A percentile compares a stretch with the other conserved stretches of the same genome.
phyloP scores from a whole-genome alignment of 352 stramenopile genomes.

The Discostella stelligera region DNA sequence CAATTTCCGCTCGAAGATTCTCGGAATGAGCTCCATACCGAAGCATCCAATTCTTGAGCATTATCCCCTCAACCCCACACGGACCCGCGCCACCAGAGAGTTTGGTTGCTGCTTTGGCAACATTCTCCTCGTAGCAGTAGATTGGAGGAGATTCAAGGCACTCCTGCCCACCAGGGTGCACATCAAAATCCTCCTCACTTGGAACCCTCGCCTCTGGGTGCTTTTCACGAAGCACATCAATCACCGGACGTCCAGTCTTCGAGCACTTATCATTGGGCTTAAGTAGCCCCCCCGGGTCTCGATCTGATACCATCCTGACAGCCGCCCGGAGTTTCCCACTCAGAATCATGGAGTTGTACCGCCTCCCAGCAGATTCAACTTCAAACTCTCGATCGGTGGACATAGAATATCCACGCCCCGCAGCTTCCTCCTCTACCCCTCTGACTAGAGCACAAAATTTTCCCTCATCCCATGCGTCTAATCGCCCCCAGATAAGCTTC shows the following conservation, averaged over 20 bases:
- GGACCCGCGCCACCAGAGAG: conserved; percentile 24
- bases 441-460: conserved; percentile 10
- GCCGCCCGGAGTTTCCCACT: conserved; percentile 19
- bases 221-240: conserved; percentile 30
- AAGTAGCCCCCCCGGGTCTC: conserved; percentile 5
- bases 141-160: conserved; percentile 3
- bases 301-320: conserved; percentile 11
- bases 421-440: background rate
- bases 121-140: conserved; percentile 19
- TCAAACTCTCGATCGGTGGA: background rate
- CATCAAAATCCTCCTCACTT: conserved; percentile 12
- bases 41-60: conserved; percentile 29
- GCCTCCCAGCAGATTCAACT: background rate
- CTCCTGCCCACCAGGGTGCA: background rate
- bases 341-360: conserved; percentile 27
- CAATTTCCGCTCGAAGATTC: conserved; percentile 16
- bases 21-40: background rate
- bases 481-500: background rate
- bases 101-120: conserved; percentile 13
- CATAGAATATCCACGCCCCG: background rate
- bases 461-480: conserved; percentile 31
- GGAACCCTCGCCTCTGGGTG: conserved; percentile 11
- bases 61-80: conserved; percentile 11
- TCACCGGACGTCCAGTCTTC: conserved; percentile 21
- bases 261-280: conserved; percentile 17